Percentiles rank a stretch among this genome's conserved stretches.
phyloP scores from a whole-genome alignment of 371 early-diverging fungal genomes.

The Actinomortierella ambigua region DNA sequence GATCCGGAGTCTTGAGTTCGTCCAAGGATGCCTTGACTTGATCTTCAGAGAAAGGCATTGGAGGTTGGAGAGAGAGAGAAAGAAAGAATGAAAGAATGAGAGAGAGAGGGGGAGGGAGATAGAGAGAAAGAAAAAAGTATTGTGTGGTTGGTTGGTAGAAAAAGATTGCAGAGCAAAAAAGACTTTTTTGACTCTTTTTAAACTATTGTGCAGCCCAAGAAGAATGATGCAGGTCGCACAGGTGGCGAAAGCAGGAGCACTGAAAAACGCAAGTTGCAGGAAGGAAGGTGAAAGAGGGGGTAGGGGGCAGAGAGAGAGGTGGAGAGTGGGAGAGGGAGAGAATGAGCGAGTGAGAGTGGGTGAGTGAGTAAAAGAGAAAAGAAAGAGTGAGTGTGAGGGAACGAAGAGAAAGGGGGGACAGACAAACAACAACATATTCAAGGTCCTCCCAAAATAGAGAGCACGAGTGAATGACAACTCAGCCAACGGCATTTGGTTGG shows the following conservation, averaged over 20 bases:
- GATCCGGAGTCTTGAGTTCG: slow-evolving; percentile 22
- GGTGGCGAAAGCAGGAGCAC: too few species aligned
- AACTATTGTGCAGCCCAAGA: too few species aligned
- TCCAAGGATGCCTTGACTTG: slow-evolving; percentile 24
- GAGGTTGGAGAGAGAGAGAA: not conserved
- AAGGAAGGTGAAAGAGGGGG: not conserved
- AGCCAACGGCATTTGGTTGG: too few species aligned
- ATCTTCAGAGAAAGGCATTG: slow-evolving; percentile 12
- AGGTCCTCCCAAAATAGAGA: not conserved
- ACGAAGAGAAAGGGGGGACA: not conserved
- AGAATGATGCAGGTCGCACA: too few species aligned
- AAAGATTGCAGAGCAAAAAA: too few species aligned
- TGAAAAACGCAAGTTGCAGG: too few species aligned
- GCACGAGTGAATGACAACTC: too few species aligned
- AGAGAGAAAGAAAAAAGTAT: too few species aligned
- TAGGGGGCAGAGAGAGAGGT: not conserved
- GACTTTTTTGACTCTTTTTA: too few species aligned
- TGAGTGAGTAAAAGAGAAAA: not conserved
- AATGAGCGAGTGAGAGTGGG: not conserved
- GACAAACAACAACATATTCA: not conserved
- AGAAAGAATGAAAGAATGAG: too few species aligned
- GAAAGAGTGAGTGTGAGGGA: not conserved
- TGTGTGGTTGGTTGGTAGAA: too few species aligned
- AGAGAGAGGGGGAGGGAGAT: too few species aligned
- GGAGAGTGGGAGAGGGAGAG: not conserved